Evolutionary conservation across 441 rosid genomes (phyloP).

Genomic region (Daphne laureola): DNA sequence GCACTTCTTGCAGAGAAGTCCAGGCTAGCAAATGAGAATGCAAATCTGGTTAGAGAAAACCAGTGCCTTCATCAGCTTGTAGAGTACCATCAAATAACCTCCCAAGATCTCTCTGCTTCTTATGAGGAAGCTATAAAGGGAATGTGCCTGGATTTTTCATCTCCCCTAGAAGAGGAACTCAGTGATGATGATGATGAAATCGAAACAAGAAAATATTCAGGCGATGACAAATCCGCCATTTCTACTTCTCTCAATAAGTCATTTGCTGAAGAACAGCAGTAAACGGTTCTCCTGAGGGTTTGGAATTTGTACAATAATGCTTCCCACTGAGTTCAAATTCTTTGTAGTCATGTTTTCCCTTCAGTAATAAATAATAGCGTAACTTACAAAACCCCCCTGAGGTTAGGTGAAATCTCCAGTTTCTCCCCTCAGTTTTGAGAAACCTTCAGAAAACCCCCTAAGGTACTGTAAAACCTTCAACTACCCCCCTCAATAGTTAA

Average conservation of each 20-base stretch:
- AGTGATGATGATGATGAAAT: constrained; percentile 12
- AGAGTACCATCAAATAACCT: constrained; percentile 73
- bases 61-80: constrained; percentile 82
- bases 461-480: too few relatives aligned
- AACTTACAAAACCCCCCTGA: too few relatives aligned
- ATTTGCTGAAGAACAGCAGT: constrained; percentile 22
- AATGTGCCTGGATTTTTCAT: constrained; percentile 71
- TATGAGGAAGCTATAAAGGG: constrained; percentile 59
- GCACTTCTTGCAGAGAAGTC: constrained; percentile 84
- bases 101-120: constrained; percentile 69
- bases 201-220: background rate
- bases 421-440: too few relatives aligned
- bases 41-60: constrained; percentile 71
- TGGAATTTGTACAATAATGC: too few relatives aligned
- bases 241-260: constrained; percentile 27
- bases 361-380: too few relatives aligned
- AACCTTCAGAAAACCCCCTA: too few relatives aligned
- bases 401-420: too few relatives aligned
- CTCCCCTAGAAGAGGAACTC: constrained; percentile 34
- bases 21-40: constrained; percentile 74
- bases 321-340: too few relatives aligned
- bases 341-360: too few relatives aligned
- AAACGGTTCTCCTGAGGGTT: background rate
- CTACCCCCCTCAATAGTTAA: too few relatives aligned
- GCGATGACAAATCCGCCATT: constrained; percentile 9